Conservation (phyloP, 768 basidiomycete genomes). For the Suillus weaverae region DNA sequence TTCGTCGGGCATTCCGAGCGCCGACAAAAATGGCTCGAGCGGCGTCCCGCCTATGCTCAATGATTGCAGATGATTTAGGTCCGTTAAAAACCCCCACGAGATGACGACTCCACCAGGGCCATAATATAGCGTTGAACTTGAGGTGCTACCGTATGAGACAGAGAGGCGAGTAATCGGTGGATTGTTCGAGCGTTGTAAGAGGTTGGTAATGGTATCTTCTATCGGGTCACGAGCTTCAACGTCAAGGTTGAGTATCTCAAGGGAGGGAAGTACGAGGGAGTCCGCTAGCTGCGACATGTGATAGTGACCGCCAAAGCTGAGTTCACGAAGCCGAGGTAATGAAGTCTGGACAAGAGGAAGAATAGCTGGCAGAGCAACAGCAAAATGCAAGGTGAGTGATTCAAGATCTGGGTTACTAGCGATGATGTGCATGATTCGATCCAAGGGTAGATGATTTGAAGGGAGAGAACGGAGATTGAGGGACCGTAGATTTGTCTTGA, state of each 20-base stretch:
- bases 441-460: constrained; percentile 59
- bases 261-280: constrained; percentile 54
- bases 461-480: constrained; percentile 68
- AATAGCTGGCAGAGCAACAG: constrained; percentile 58
- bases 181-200: constrained; percentile 59
- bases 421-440: constrained; percentile 68
- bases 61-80: constrained; percentile 56
- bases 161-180: constrained; percentile 61
- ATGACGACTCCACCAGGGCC: constrained; percentile 57
- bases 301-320: constrained; percentile 68
- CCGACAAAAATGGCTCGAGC: constrained; percentile 60
- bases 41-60: constrained; percentile 65
- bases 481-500: constrained; percentile 55
- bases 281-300: constrained; percentile 63
- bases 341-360: constrained; percentile 58
- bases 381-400: constrained; percentile 60
- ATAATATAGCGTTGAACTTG: constrained; percentile 52
- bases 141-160: constrained; percentile 54
- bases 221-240: constrained; percentile 75
- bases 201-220: constrained; percentile 65
- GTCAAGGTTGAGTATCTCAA: constrained; percentile 63
- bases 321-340: constrained; percentile 51
- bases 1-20: constrained; percentile 61
- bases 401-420: constrained; percentile 57
- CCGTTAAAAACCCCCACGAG: constrained; percentile 66